Evolutionary conservation across 164 flowering plant genomes (phyloP).

Genomic region (Nymphaea colorata): DNA sequence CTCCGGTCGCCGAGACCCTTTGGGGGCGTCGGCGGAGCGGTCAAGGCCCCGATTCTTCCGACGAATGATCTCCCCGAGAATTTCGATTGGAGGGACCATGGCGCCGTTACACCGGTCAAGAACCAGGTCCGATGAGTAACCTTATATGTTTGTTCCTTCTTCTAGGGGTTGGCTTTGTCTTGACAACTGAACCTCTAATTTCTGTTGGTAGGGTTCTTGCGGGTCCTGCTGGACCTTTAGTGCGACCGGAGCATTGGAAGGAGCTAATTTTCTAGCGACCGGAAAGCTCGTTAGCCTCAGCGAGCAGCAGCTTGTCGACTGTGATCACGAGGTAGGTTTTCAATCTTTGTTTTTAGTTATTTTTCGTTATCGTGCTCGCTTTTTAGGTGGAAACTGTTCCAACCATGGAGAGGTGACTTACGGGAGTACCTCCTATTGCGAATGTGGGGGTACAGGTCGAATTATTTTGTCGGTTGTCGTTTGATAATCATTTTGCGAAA

Average conservation of each 20-base stretch:
- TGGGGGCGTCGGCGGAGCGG: slow-evolving; percentile 32
- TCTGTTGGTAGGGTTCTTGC: slow-evolving; percentile 54
- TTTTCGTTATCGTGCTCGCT: slow-evolving; percentile 72
- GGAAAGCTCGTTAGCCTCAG: slow-evolving; percentile 82
- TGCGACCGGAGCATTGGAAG: slow-evolving; percentile 85
- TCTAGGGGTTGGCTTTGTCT: slow-evolving; percentile 22
- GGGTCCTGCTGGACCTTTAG: slow-evolving; percentile 99
- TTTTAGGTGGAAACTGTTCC: slow-evolving; percentile 48
- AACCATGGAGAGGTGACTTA: slow-evolving; percentile 22
- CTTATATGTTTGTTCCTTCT: neutral
- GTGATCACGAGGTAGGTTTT: slow-evolving; percentile 88
- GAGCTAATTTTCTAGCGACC: slow-evolving; percentile 66
- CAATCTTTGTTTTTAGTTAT: slow-evolving; percentile 70
- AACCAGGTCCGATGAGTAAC: slow-evolving; percentile 45
- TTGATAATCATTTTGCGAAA: slow-evolving; percentile 38
- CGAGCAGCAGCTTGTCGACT: slow-evolving; percentile 93
- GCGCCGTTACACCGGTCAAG: slow-evolving; percentile 79
- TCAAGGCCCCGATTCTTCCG: slow-evolving; percentile 75
- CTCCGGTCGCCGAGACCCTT: slow-evolving; percentile 25
- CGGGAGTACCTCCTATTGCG: too few species aligned
- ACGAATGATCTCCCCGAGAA: slow-evolving; percentile 65
- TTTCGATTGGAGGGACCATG: slow-evolving; percentile 89
- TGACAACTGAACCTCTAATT: slow-evolving; percentile 10
- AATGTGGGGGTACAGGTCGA: slow-evolving; percentile 19
- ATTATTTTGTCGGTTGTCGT: slow-evolving; percentile 64